These are phyloP conservation scores for Leucogyrophana mollusca DNA, from an alignment of 768 basidiomycete genomes.

Conservation along the genomic window DNA sequence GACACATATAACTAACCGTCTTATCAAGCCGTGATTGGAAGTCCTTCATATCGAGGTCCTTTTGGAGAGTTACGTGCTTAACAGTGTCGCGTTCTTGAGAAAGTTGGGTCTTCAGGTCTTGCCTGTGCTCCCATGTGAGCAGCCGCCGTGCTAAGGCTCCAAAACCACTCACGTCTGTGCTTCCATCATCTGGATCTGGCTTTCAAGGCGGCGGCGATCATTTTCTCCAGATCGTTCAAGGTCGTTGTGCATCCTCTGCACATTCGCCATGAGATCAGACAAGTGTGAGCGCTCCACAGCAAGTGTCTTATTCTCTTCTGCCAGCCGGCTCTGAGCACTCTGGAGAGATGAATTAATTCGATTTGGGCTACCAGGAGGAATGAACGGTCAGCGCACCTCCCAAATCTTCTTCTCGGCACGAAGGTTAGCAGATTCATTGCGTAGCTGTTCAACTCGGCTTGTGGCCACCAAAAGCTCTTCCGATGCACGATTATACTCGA, in stretches of 20 bases:
- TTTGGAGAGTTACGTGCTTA: conserved; percentile 75
- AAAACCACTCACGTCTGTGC: conserved; percentile 61
- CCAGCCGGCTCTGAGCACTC: conserved; percentile 78
- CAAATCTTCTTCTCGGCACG: conserved; percentile 92
- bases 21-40: conserved; percentile 71
- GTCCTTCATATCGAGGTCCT: conserved; percentile 78
- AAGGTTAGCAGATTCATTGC: conserved; percentile 84
- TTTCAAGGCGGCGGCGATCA: conserved; percentile 78
- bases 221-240: conserved; percentile 82
- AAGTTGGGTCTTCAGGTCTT: conserved; percentile 71
- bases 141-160: not conserved
- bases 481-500: conserved; percentile 66
- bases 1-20: conserved; percentile 43
- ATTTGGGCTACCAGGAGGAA: not conserved
- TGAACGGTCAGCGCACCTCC: conserved; percentile 57
- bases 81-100: conserved; percentile 70
- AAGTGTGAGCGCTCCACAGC: conserved; percentile 81
- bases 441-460: conserved; percentile 67
- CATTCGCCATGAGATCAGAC: conserved; percentile 83
- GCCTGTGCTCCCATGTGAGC: conserved; percentile 38
- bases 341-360: conserved; percentile 28
- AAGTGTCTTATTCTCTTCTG: conserved; percentile 82
- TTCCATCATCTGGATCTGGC: conserved; percentile 75
- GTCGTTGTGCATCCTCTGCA: conserved; percentile 89
- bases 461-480: conserved; percentile 64